Percentiles rank a stretch among this genome's conserved stretches.
Evolutionary conservation across 2,329 filamentous ascomycete species (phyloP).

Genomic region (Aspergillus udagawae): DNA sequence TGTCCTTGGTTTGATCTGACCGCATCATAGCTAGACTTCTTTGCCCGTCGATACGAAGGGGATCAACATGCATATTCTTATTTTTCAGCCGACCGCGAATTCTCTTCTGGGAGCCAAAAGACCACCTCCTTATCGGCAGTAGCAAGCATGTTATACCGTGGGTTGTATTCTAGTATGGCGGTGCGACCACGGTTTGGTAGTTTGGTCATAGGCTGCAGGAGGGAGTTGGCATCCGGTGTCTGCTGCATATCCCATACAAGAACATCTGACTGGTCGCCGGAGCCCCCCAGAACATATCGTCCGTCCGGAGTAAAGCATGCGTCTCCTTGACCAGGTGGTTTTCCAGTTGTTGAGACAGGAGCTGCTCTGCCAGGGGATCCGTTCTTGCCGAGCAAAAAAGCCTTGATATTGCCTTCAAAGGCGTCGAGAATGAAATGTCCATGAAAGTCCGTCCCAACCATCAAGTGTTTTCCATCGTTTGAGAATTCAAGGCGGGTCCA

Average conservation of each 20-base stretch:
- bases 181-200: conserved; percentile 53
- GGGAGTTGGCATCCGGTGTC: conserved; percentile 53
- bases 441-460: conserved; percentile 76
- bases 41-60: neutral
- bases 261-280: conserved; percentile 62
- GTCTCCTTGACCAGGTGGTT: conserved; percentile 61
- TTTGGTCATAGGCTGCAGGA: conserved; percentile 36
- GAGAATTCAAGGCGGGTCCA: conserved; percentile 96
- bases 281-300: conserved; percentile 81
- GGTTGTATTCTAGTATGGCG: conserved; percentile 81
- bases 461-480: conserved; percentile 85
- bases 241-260: conserved; percentile 80
- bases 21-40: neutral
- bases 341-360: conserved; percentile 51
- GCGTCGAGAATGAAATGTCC: conserved; percentile 94
- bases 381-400: conserved; percentile 58
- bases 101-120: conserved; percentile 71
- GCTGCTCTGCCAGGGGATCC: conserved; percentile 47
- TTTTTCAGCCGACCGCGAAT: conserved; percentile 30
- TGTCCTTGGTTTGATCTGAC: neutral
- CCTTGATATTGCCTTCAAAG: conserved; percentile 75
- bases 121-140: conserved; percentile 81
- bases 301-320: conserved; percentile 88
- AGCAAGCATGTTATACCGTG: conserved; percentile 84
- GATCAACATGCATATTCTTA: conserved; percentile 10